These are phyloP conservation scores for Pythium monospermum DNA, from an alignment of 352 stramenopile genomes.

Conservation along the genomic window DNA sequence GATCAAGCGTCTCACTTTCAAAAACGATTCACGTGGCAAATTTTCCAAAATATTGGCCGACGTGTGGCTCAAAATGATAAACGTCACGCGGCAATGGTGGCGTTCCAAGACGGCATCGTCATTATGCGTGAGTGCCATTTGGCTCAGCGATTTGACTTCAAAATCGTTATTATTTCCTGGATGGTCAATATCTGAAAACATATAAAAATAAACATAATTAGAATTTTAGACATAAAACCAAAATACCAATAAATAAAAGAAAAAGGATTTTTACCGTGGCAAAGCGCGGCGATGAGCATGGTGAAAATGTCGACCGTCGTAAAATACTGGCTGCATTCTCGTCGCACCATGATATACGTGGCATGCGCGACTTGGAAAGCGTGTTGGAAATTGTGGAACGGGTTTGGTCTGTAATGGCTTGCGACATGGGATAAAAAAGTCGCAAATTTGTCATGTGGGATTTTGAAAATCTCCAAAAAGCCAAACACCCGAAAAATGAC, in stretches of 20 bases:
- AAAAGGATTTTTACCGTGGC: too few relatives aligned
- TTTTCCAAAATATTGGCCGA: constrained; percentile 59
- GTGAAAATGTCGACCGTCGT: constrained; percentile 49
- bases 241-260: too few relatives aligned
- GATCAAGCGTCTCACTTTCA: constrained; percentile 43
- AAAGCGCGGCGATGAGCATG: constrained; percentile 47
- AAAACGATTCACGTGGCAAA: constrained; percentile 39
- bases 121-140: constrained; percentile 78
- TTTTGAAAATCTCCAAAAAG: constrained; percentile 47
- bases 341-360: constrained; percentile 41
- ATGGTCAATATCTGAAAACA: constrained; percentile 71
- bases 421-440: constrained; percentile 55
- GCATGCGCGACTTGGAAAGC: constrained; percentile 63
- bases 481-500: constrained; percentile 53
- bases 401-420: constrained; percentile 55
- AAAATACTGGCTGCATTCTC: constrained; percentile 38
- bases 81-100: constrained; percentile 70
- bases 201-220: too few relatives aligned
- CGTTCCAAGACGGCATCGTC: constrained; percentile 79
- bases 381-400: constrained; percentile 79
- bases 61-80: constrained; percentile 57
- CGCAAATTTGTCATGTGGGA: constrained; percentile 43
- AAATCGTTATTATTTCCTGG: constrained; percentile 83
- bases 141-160: constrained; percentile 61
- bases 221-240: too few relatives aligned